These are phyloP conservation scores for Escallonia rubra DNA, from an alignment of 129 eudicot genomes.

Conservation along the genomic window DNA sequence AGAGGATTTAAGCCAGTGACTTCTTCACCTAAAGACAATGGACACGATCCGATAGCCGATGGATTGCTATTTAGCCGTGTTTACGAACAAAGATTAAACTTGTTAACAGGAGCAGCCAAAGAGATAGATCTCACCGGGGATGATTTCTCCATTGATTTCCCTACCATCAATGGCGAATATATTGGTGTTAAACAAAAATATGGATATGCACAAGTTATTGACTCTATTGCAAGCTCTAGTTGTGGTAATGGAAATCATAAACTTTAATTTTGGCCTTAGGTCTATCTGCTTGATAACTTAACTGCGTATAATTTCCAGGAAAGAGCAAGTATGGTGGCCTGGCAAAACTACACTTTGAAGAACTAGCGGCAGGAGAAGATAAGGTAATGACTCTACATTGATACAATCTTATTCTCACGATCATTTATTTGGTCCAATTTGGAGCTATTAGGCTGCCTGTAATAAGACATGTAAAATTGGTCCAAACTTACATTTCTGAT, in stretches of 20 bases:
- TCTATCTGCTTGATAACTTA: no score
- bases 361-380: background rate
- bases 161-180: background rate
- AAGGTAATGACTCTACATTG: no score
- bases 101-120: background rate
- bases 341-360: background rate
- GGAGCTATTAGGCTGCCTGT: no score
- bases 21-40: no score
- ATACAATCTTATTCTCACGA: no score
- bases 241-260: background rate
- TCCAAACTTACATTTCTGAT: no score
- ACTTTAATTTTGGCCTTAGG: no score
- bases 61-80: background rate
- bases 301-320: background rate
- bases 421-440: no score
- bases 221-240: background rate
- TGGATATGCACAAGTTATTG: constrained; percentile 3
- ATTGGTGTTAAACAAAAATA: constrained; percentile 1
- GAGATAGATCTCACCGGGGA: background rate
- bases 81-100: constrained; percentile 9
- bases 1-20: background rate
- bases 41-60: background rate
- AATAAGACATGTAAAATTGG: background rate
- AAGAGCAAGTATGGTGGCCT: background rate
- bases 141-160: constrained; percentile 4